Conservation (phyloP, 371 early-diverging fungal species). For the Mucor saturninus region DNA sequence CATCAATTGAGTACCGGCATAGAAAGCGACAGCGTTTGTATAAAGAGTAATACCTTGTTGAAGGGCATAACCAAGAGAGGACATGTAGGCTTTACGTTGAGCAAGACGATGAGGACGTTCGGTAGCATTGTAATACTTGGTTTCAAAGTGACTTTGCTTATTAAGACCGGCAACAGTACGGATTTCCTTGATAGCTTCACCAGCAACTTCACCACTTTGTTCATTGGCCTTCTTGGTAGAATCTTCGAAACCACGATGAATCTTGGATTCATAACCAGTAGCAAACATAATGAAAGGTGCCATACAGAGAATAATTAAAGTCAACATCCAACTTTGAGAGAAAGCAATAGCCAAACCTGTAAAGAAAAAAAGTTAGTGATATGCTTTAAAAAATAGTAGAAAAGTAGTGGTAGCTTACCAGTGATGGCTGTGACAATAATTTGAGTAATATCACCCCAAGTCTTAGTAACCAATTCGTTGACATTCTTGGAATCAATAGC, state of each 20-base stretch:
- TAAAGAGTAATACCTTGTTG: slow-evolving; percentile 71
- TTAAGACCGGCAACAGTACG: slow-evolving; percentile 89
- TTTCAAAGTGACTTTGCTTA: slow-evolving; percentile 73
- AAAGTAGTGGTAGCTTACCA: slow-evolving; percentile 5
- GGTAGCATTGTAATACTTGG: slow-evolving; percentile 62
- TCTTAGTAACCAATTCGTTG: slow-evolving; percentile 69
- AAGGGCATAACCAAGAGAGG: slow-evolving; percentile 70
- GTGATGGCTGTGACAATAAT: slow-evolving; percentile 52
- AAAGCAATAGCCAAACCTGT: slow-evolving; percentile 53
- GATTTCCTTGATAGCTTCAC: slow-evolving; percentile 87
- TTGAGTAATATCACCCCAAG: slow-evolving; percentile 66
- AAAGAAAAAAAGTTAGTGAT: background rate
- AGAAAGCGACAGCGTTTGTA: slow-evolving; percentile 67
- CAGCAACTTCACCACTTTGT: slow-evolving; percentile 74
- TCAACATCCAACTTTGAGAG: slow-evolving; percentile 59
- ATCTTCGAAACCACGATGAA: slow-evolving; percentile 60
- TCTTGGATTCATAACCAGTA: slow-evolving; percentile 46
- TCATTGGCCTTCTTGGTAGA: slow-evolving; percentile 72
- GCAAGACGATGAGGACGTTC: slow-evolving; percentile 69
- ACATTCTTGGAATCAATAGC: slow-evolving; percentile 82
- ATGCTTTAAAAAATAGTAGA: slow-evolving; percentile 5
- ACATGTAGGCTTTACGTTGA: slow-evolving; percentile 56
- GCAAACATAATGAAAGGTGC: slow-evolving; percentile 59
- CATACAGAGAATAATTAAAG: slow-evolving; percentile 60
- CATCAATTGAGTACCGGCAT: slow-evolving; percentile 60